Evolutionary conservation across 2,329 filamentous ascomycete genomes (phyloP), one percentile per base, ranked within the genome.

Genomic region (Talaromyces sp.): DNA sequence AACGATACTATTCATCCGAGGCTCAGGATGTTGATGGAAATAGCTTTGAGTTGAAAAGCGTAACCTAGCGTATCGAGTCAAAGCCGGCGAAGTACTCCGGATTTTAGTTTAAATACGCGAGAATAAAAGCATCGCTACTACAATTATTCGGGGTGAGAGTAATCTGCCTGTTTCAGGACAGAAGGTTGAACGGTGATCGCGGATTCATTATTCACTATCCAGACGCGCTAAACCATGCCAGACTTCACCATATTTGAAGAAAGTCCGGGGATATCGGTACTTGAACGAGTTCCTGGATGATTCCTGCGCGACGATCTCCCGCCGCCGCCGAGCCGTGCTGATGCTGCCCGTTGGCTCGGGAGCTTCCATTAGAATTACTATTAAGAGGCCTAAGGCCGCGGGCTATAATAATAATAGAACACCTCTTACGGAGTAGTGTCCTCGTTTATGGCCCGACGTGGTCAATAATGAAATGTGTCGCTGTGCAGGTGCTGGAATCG

Each of bases 31-130:
- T 59, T 46, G 57, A 46, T 55, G 21, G 57, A 26, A 46, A 59
- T 59, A 46, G 35, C 31, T 54, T 59, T 29, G 50, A 59, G 26
- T 41, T 24, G 50, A 55, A 43, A 59, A 59, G 50, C 17, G 50
- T 43, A 59, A 55, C 21, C 57, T 55, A 53, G 50, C 31, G 17
- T 59, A 17, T 59, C 24, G 46, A 55, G 32, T 55, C 8, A 59
- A 55, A 43, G 27, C 55, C 49, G 50, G 57, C 57, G 24, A 55
- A 59, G 50, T 59, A 59, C 31, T 55, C n/a, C 49, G 10, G 26
- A 31, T 54, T 41, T 53, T 59, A 53, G 13, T 59, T 56, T 29
- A 56, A 46, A 46, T 56, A 35, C 55, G 35, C 35, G 55, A 49
- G 24, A 43, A 56, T 49, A 56, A 4, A 56, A 49, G 35, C 55